Conservation (phyloP, 805 yeast genomes). For the Yamadazyma philogaea region DNA sequence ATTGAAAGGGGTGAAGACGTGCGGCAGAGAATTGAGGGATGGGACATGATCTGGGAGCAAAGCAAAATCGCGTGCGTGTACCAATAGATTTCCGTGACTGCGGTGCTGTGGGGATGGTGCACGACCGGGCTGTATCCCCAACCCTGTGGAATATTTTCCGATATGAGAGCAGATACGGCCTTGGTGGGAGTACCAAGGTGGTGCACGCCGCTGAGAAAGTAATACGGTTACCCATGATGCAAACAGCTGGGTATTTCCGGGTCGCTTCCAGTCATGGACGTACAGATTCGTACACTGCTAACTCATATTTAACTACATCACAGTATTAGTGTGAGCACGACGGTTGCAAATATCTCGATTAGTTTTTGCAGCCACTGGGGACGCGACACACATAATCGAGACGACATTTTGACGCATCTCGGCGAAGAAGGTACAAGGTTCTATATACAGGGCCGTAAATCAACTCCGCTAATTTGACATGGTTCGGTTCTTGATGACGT, state of each 20-base stretch:
- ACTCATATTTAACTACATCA: no score
- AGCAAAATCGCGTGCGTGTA: background rate
- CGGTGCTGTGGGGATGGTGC: no score
- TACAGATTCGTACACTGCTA: no score
- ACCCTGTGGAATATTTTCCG: no score
- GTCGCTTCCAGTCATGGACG: no score
- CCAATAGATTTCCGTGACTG: background rate
- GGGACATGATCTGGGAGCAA: background rate
- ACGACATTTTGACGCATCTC: background rate
- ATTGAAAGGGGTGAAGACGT: background rate
- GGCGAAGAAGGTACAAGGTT: background rate
- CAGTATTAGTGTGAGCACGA: background rate
- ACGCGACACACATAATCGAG: background rate
- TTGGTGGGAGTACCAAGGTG: no score
- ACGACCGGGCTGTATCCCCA: no score
- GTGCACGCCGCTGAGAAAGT: no score
- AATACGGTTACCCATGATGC: no score
- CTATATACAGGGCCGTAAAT: constrained; percentile 6
- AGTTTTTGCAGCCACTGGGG: background rate
- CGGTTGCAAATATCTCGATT: background rate
- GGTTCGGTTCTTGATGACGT: background rate
- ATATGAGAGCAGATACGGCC: no score
- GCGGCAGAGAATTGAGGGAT: background rate
- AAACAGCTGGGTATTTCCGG: no score
- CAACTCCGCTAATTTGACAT: no score